phyloP scores from a whole-genome alignment of 2,329 filamentous ascomycete genomes.

The Oidium heveae region DNA sequence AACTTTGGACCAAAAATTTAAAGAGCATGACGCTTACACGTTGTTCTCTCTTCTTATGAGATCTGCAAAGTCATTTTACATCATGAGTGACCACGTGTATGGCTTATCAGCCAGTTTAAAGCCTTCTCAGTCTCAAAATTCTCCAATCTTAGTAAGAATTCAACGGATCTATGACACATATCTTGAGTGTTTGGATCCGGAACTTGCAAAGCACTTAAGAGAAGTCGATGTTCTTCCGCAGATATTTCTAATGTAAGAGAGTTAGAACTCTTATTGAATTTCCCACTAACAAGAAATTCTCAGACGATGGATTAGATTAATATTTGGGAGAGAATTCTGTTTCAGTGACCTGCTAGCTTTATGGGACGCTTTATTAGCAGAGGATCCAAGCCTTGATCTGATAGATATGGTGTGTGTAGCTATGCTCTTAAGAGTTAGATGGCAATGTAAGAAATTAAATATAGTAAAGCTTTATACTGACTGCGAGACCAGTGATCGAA shows the following conservation, averaged over 20 bases:
- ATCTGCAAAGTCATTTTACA: too few species aligned
- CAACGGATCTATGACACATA: slow-evolving; percentile 66
- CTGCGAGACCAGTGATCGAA: too few species aligned
- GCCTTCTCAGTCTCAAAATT: too few species aligned
- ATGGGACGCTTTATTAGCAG: slow-evolving; percentile 80
- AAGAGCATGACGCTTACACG: slow-evolving; percentile 79
- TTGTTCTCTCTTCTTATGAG: slow-evolving; percentile 78
- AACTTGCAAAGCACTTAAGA: slow-evolving; percentile 55
- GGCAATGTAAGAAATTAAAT: too few species aligned
- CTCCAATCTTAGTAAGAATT: slow-evolving; percentile 65
- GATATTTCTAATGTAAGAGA: slow-evolving; percentile 67
- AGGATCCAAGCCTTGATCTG: too few species aligned
- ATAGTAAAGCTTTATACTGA: too few species aligned
- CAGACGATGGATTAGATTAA: slow-evolving; percentile 64
- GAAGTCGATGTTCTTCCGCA: slow-evolving; percentile 81
- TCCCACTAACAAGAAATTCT: background rate
- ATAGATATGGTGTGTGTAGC: too few species aligned
- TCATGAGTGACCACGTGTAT: too few species aligned
- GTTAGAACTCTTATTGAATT: background rate
- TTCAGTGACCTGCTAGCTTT: slow-evolving; percentile 63
- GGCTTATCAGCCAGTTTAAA: too few species aligned
- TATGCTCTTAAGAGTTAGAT: too few species aligned
- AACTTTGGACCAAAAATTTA: slow-evolving; percentile 43
- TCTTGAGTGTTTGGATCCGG: slow-evolving; percentile 55
- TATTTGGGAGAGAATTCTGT: slow-evolving; percentile 83